Conservation (phyloP, 768 basidiomycete genomes). For the Phanerochaete sordida region DNA sequence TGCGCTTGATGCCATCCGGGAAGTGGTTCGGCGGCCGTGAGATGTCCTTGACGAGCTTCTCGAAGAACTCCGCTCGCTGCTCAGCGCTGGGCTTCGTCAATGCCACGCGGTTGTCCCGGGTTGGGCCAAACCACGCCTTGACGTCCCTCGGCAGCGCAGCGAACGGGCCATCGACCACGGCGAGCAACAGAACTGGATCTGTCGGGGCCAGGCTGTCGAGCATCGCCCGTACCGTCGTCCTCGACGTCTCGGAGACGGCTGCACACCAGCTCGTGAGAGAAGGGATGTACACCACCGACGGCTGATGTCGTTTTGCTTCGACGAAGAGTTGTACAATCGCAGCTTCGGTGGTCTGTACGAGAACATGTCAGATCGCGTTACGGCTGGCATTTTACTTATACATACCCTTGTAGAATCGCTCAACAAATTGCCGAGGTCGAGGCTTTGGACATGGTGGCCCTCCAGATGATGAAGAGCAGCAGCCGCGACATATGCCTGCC, state of each 20-base stretch:
- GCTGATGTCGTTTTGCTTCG: slow-evolving; percentile 96
- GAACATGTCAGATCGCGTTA: background rate
- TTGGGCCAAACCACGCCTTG: slow-evolving; percentile 84
- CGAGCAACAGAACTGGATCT: slow-evolving; percentile 91
- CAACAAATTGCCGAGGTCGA: slow-evolving; percentile 87
- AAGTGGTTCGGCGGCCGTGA: slow-evolving; percentile 80
- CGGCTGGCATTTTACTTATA: slow-evolving; percentile 6
- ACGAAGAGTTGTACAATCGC: slow-evolving; percentile 93
- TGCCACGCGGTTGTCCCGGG: slow-evolving; percentile 69
- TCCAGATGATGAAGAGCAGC: slow-evolving; percentile 92
- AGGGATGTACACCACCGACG: slow-evolving; percentile 93
- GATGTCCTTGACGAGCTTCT: slow-evolving; percentile 64
- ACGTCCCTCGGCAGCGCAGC: slow-evolving; percentile 76
- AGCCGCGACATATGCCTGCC: slow-evolving; percentile 85
- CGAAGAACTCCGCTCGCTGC: slow-evolving; percentile 76
- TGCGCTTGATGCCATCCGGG: slow-evolving; percentile 82
- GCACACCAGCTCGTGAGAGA: slow-evolving; percentile 83
- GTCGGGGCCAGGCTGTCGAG: slow-evolving; percentile 88
- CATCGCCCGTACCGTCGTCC: slow-evolving; percentile 85
- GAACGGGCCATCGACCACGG: slow-evolving; percentile 79
- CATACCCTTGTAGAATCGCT: slow-evolving; percentile 86
- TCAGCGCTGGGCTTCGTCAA: slow-evolving; percentile 47
- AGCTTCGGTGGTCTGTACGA: slow-evolving; percentile 81
- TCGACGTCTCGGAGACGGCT: slow-evolving; percentile 78
- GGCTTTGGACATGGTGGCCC: slow-evolving; percentile 91